Evolutionary conservation across 495 filamentous ascomycete genomes (phyloP).

Genomic region (Terfezia claveryi): DNA sequence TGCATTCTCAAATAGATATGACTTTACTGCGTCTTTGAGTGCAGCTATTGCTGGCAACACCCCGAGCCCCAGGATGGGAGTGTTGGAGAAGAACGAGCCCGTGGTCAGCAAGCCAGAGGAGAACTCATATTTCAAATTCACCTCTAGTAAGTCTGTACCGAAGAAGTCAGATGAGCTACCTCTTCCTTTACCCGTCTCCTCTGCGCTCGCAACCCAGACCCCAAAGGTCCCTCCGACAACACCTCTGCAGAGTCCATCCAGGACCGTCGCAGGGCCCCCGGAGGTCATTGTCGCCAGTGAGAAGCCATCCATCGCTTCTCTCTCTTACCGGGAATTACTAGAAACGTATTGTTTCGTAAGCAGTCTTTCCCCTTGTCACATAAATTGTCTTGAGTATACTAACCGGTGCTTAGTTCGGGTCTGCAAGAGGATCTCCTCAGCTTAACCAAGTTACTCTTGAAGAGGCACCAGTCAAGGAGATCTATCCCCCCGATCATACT

Average conservation of each 20-base stretch:
- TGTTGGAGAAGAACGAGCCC: slow-evolving; percentile 20
- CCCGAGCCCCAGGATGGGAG: neutral
- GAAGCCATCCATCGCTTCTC: slow-evolving; percentile 53
- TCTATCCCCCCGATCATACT: neutral
- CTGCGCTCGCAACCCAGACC: slow-evolving; percentile 2
- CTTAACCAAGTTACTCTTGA: neutral
- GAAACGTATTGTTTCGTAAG: slow-evolving; percentile 98
- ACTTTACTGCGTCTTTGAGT: slow-evolving; percentile 70
- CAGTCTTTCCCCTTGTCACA: slow-evolving; percentile 24
- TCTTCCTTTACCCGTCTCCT: neutral
- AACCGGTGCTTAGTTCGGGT: slow-evolving; percentile 25
- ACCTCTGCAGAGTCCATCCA: slow-evolving; percentile 7
- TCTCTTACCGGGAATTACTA: slow-evolving; percentile 78
- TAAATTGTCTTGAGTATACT: neutral
- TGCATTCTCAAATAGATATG: slow-evolving; percentile 76
- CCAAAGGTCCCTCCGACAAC: slow-evolving; percentile 1
- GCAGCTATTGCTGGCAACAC: slow-evolving; percentile 45
- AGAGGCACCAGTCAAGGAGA: neutral
- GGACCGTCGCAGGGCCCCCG: slow-evolving; percentile 20
- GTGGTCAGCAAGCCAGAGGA: slow-evolving; percentile 22
- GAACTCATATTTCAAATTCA: slow-evolving; percentile 15
- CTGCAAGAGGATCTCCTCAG: slow-evolving; percentile 23
- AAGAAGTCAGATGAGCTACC: neutral
- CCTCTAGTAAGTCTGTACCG: slow-evolving; percentile 3
- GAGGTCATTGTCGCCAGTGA: slow-evolving; percentile 20